Percentiles rank a stretch among this genome's conserved stretches.
Evolutionary conservation across 352 stramenopile species (phyloP).

Genomic region (Phytophthora lateralis): DNA sequence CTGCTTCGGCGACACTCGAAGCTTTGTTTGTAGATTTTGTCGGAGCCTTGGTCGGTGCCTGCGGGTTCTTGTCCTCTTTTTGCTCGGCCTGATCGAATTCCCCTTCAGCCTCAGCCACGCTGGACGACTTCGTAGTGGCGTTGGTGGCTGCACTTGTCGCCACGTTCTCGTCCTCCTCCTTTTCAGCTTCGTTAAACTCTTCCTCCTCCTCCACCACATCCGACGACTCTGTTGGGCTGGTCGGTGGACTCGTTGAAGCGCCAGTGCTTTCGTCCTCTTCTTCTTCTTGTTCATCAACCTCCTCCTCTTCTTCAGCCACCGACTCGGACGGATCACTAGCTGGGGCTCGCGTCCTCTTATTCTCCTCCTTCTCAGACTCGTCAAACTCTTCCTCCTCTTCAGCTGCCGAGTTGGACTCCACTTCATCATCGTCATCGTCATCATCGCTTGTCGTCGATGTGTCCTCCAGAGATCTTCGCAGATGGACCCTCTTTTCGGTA

Average conservation of each 20-base stretch:
- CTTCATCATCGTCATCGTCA: constrained; percentile 5
- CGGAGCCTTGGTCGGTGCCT: neutral
- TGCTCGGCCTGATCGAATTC: constrained; percentile 18
- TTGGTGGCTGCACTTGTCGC: neutral
- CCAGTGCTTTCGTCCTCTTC: constrained; percentile 11
- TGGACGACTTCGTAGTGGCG: neutral
- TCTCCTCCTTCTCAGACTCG: constrained; percentile 8
- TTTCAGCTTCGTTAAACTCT: constrained; percentile 12
- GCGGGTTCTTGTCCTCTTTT: constrained; percentile 14
- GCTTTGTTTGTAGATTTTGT: neutral
- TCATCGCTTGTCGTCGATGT: constrained; percentile 4
- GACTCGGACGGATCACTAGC: constrained; percentile 3
- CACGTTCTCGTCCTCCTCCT: constrained; percentile 12
- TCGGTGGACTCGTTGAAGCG: neutral
- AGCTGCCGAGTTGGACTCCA: neutral
- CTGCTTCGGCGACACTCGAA: neutral
- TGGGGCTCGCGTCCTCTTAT: constrained; percentile 2
- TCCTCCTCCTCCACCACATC: constrained; percentile 18
- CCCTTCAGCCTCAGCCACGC: constrained; percentile 1
- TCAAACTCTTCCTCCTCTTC: constrained; percentile 16
- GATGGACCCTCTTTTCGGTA: constrained; percentile 22
- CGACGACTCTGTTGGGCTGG: constrained; percentile 1
- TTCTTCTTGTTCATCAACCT: constrained; percentile 14
- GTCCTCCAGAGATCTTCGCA: constrained; percentile 11
- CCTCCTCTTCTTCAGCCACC: constrained; percentile 12